Percentiles rank a stretch among this genome's conserved stretches.
Evolutionary conservation across 2,329 filamentous ascomycete species (phyloP).

Genomic region (Zasmidium citrigriseum): DNA sequence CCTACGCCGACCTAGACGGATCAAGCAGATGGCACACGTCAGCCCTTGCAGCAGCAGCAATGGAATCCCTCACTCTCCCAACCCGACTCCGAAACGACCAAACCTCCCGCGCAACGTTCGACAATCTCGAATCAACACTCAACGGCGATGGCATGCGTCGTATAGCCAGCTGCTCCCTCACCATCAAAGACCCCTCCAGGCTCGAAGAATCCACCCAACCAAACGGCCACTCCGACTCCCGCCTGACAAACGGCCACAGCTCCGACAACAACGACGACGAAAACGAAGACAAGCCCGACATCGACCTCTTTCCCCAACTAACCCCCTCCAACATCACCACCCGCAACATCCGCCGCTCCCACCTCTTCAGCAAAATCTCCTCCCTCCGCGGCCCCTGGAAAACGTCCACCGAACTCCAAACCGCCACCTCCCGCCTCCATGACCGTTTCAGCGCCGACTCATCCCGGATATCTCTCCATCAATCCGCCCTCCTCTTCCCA

Average conservation of each 20-base stretch:
- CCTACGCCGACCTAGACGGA: constrained; percentile 60
- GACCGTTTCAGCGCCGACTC: constrained; percentile 31
- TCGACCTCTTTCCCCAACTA: constrained; percentile 31
- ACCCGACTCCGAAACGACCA: constrained; percentile 62
- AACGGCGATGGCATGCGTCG: constrained; percentile 78
- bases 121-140: constrained; percentile 65
- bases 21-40: constrained; percentile 77
- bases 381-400: constrained; percentile 43
- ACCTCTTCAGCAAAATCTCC: constrained; percentile 44
- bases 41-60: constrained; percentile 70
- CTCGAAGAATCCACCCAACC: constrained; percentile 30
- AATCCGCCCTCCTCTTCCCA: constrained; percentile 65
- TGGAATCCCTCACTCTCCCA: constrained; percentile 79
- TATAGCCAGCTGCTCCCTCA: constrained; percentile 73
- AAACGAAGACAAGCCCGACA: constrained; percentile 22
- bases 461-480: constrained; percentile 37
- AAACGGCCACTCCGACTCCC: constrained; percentile 33
- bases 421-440: constrained; percentile 34
- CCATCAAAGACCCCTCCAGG: constrained; percentile 48
- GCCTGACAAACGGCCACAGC: constrained; percentile 34
- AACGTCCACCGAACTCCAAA: constrained; percentile 31
- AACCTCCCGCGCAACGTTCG: constrained; percentile 54
- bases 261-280: constrained; percentile 12
- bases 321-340: constrained; percentile 15
- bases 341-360: constrained; percentile 17